A percentile compares a stretch with the other conserved stretches of the same genome.
Evolutionary conservation across 2,329 filamentous ascomycete genomes (phyloP).

Genomic region (Rhynchosporium secalis): DNA sequence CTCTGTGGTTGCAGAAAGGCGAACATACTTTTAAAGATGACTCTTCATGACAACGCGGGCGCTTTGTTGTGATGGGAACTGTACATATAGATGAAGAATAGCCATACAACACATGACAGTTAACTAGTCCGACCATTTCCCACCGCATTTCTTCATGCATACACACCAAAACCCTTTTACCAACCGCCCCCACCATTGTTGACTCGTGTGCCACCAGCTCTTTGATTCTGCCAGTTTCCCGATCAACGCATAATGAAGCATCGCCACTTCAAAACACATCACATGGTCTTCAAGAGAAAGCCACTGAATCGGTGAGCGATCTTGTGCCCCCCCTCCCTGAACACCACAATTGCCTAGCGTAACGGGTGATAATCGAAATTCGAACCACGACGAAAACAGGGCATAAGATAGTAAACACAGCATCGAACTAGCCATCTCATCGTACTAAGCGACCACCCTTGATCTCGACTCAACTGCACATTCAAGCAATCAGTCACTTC

Average conservation of each 20-base stretch:
- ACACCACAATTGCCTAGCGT: not conserved
- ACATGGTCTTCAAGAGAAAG: slow-evolving; percentile 12
- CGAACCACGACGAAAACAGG: not conserved
- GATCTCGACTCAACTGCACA: not conserved
- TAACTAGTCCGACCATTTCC: slow-evolving; percentile 14
- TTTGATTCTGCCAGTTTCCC: not conserved
- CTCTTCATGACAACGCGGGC: slow-evolving; percentile 23
- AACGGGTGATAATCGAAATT: not conserved
- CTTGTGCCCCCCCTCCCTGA: not conserved
- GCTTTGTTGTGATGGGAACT: slow-evolving; percentile 7
- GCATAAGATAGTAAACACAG: not conserved
- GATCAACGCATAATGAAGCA: slow-evolving; percentile 16
- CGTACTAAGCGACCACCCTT: not conserved
- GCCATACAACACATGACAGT: slow-evolving; percentile 22
- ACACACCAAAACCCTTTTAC: not conserved
- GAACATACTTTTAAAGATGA: slow-evolving; percentile 11
- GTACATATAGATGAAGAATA: slow-evolving; percentile 23
- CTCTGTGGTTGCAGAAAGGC: not conserved
- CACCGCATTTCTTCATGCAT: not conserved
- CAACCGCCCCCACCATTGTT: slow-evolving; percentile 3
- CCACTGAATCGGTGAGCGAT: slow-evolving; percentile 7
- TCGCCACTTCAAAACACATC: slow-evolving; percentile 13
- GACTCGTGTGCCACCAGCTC: slow-evolving; percentile 1
- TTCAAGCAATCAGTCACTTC: not conserved
- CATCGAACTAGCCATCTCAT: no score